Percentiles rank a stretch among this genome's conserved stretches.
Conservation (phyloP, 2,329 filamentous ascomycete species). For the Conoideocrella luteorostrata region DNA sequence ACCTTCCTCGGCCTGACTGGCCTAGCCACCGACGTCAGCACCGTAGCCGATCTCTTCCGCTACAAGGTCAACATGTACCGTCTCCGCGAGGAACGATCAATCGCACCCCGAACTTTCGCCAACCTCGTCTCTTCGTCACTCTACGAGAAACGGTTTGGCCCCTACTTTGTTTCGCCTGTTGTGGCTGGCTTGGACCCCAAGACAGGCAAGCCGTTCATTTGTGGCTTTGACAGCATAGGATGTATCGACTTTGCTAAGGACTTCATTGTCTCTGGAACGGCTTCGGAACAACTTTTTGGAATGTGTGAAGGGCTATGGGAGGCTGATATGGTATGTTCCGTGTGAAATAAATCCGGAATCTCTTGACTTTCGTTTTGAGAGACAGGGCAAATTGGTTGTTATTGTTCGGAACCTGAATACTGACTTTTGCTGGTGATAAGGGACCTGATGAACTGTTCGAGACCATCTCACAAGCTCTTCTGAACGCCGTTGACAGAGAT, state of each 20-base stretch:
- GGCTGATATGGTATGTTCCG: conserved; percentile 78
- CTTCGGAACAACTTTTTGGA: conserved; percentile 95
- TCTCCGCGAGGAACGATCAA: conserved; percentile 93
- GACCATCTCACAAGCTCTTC: conserved; percentile 90
- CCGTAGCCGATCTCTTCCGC: conserved; percentile 93
- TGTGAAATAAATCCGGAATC: no score
- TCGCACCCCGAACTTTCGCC: conserved; percentile 89
- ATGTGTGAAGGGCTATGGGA: conserved; percentile 98
- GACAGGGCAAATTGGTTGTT: no score
- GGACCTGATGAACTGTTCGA: conserved; percentile 93
- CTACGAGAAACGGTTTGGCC: conserved; percentile 94
- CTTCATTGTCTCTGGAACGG: conserved; percentile 96
- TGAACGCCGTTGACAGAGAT: conserved; percentile 95
- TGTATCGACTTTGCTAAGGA: conserved; percentile 99
- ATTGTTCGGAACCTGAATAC: background rate
- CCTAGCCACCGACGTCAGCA: conserved; percentile 90
- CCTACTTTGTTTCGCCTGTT: conserved; percentile 92
- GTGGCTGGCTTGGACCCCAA: conserved; percentile 93
- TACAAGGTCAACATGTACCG: conserved; percentile 99
- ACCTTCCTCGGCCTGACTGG: conserved; percentile 94
- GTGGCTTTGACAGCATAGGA: conserved; percentile 97
- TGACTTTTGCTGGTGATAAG: conserved; percentile 34
- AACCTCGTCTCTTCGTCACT: conserved; percentile 87
- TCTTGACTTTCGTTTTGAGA: no score
- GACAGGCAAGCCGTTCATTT: conserved; percentile 93